Evolutionary conservation across 208 protist genomes (phyloP).

Genomic region (Baffinella frigidus): DNA sequence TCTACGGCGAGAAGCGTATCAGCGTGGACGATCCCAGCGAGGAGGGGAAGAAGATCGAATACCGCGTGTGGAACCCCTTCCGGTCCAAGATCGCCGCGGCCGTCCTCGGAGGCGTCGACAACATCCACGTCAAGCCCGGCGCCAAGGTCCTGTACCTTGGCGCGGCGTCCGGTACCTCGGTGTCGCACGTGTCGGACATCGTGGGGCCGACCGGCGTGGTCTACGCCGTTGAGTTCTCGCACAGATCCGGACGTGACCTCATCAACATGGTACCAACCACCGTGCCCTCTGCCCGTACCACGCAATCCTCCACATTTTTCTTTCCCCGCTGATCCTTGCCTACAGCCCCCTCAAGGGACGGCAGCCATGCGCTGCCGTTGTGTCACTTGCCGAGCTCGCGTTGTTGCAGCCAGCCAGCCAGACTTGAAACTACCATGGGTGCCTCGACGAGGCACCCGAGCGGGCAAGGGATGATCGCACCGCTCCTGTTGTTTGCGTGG

Average conservation of each 20-base stretch:
- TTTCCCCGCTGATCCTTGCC: too few species aligned
- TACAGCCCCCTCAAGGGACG: too few species aligned
- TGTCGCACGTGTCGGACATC: conserved; percentile 99
- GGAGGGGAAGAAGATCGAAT: conserved; percentile 95
- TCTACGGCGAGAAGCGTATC: conserved; percentile 99
- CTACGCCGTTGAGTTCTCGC: conserved; percentile 99
- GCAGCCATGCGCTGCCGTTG: too few species aligned
- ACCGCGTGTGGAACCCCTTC: conserved; percentile 99
- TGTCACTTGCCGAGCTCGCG: too few species aligned
- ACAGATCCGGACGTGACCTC: conserved; percentile 97
- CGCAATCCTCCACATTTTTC: too few species aligned
- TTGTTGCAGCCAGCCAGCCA: too few species aligned
- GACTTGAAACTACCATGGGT: too few species aligned
- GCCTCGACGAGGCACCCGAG: too few species aligned
- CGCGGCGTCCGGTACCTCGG: conserved; percentile 99
- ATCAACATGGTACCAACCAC: too few species aligned
- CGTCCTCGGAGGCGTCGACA: conserved; percentile 96
- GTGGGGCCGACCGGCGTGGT: conserved; percentile 97
- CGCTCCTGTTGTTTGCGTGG: too few species aligned
- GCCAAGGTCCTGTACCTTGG: conserved; percentile 99
- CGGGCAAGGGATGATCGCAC: too few species aligned
- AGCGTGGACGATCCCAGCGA: conserved; percentile 79
- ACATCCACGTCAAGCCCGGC: conserved; percentile 96
- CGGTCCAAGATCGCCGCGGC: conserved; percentile 98
- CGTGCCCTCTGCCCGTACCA: too few species aligned